These are phyloP conservation scores for Saccharomyces paradoxus DNA, from an alignment of 805 yeast species.

Conservation along the genomic window DNA sequence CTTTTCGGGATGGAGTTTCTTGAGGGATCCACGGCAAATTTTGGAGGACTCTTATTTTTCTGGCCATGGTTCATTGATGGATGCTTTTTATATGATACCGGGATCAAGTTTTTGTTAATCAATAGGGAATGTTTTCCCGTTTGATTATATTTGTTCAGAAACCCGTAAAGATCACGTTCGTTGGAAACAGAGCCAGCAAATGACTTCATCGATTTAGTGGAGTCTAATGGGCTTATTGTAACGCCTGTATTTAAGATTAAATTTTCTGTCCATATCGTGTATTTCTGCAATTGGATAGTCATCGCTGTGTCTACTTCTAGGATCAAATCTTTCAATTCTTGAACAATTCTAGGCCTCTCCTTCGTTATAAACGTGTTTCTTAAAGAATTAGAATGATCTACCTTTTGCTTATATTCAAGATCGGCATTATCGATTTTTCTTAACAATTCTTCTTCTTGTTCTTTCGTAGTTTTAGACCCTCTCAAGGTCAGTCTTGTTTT, in stretches of 20 bases:
- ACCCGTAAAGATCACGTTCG: slow-evolving; percentile 72
- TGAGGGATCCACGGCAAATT: slow-evolving; percentile 25
- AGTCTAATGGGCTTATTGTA: slow-evolving; percentile 62
- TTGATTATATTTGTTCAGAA: slow-evolving; percentile 42
- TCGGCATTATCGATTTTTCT: slow-evolving; percentile 79
- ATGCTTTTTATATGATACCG: slow-evolving; percentile 66
- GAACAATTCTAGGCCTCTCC: slow-evolving; percentile 71
- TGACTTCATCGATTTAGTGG: slow-evolving; percentile 57
- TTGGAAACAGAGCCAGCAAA: slow-evolving; percentile 73
- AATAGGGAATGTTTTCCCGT: slow-evolving; percentile 27
- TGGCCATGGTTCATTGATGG: slow-evolving; percentile 43
- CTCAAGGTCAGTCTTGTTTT: slow-evolving; percentile 77
- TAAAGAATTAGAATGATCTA: slow-evolving; percentile 59
- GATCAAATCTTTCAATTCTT: slow-evolving; percentile 64
- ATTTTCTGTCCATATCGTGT: slow-evolving; percentile 80
- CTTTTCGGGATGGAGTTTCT: slow-evolving; percentile 28
- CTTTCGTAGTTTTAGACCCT: slow-evolving; percentile 64
- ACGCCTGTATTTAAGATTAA: slow-evolving; percentile 78
- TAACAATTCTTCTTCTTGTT: slow-evolving; percentile 83
- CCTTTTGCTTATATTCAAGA: slow-evolving; percentile 73
- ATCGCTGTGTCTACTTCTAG: slow-evolving; percentile 86
- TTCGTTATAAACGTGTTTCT: slow-evolving; percentile 64
- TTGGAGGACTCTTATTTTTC: slow-evolving; percentile 18
- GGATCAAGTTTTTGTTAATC: slow-evolving; percentile 39
- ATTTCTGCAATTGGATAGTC: slow-evolving; percentile 80